Percentiles rank a stretch among this genome's conserved stretches.
phyloP scores from a whole-genome alignment of 2,329 filamentous ascomycete genomes.

The Calonectria pteridis region DNA sequence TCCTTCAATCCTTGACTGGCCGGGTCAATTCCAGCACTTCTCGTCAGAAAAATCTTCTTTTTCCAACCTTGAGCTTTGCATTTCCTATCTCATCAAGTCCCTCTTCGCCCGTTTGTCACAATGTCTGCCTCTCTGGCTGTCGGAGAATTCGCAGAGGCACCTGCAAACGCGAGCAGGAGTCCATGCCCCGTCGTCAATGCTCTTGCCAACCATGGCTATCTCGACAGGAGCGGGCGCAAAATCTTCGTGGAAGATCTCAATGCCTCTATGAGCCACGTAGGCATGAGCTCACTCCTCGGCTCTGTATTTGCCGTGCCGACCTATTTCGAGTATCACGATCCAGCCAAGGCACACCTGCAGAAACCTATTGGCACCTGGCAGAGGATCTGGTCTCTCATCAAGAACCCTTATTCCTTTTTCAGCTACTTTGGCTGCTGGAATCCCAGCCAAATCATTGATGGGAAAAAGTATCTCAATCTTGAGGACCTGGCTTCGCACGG shows the following conservation, averaged over 20 bases:
- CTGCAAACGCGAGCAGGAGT: not conserved
- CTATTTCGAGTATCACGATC: not conserved
- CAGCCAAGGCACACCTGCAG: not conserved
- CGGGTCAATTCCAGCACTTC: not conserved
- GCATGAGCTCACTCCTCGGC: not conserved
- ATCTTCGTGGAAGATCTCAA: not conserved
- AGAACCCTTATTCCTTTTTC: not conserved
- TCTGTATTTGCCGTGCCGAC: not conserved
- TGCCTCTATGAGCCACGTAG: not conserved
- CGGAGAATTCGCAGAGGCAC: not conserved
- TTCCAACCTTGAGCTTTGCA: not conserved
- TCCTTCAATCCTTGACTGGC: not conserved
- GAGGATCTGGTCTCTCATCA: not conserved
- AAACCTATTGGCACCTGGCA: not conserved
- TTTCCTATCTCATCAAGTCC: not conserved
- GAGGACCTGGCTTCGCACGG: not conserved
- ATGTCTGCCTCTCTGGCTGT: not conserved
- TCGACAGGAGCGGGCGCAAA: not conserved
- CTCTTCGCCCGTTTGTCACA: not conserved
- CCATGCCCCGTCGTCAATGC: not conserved
- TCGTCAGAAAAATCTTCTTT: not conserved
- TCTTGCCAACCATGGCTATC: not conserved
- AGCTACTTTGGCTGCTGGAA: not conserved
- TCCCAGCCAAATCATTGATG: not conserved
- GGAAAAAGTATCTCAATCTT: not conserved